Base-by-base conservation (phyloP, 2,329 filamentous ascomycete genomes). In the Fusarium marasasianum region DNA sequence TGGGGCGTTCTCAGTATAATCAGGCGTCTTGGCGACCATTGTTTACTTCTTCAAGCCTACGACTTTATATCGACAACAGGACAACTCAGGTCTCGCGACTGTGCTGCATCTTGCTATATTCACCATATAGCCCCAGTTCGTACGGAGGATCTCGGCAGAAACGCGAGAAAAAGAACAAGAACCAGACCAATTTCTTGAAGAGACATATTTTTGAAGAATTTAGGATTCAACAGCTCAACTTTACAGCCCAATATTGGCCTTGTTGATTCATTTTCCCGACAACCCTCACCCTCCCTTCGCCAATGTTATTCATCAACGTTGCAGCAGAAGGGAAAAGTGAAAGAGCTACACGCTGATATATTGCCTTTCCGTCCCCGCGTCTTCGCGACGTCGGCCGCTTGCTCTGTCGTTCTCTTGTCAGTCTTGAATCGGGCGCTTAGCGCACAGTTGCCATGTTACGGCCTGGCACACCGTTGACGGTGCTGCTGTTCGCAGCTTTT, bases 391-490 rank as follows among this genome's bases (percentile, higher is more conserved):
- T 71, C 68, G 66, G 77, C 71, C 62, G 74, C 65, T 70, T 61
- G 61, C 60, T 71, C 53, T 50, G 38, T 60, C 60, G 54, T 58
- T 41, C 56, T 62, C 57, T 63, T 63, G 47, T 57, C 65, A 43
- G 33, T 57, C 29, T 51, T 66, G 37, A 50, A 69, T 54, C 37
- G 48, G 51, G 60, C 66, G 58, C 67, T 78, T 80, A 72, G 77
- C 66, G 69, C 74, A 68, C 73, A 75, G 78, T 80, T 86, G 91
- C 85, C 85, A 94, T 97, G 91, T 87, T 98, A 82, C 94, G 95
- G 80, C 95, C 96, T 72, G 96, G 96, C 71, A 98, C 96, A 69
- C 96, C 96, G 76, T 87, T 99, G 81, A 92, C 95, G 77, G 86
- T 98, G 76, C 86, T 98, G 81, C 92, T 98, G 79, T 89, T 97